Evolutionary conservation across 495 filamentous ascomycete species (phyloP).

Genomic region (Aspergillus hancockii): DNA sequence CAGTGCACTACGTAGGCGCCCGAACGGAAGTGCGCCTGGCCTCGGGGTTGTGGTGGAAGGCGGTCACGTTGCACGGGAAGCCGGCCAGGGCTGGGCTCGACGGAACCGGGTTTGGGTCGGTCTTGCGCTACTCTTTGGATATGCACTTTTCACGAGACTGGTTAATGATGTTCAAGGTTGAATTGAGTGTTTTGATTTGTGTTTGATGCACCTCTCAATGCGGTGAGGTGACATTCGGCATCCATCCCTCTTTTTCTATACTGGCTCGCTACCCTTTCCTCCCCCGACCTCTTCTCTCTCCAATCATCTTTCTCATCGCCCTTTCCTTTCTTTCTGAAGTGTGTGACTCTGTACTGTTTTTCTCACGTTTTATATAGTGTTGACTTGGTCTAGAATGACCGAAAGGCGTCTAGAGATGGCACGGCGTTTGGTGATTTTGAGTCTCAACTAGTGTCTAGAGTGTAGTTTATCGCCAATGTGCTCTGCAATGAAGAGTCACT

Average conservation of each 20-base stretch:
- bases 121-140: constrained; percentile 67
- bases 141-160: constrained; percentile 75
- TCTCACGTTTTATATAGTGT: constrained; percentile 8
- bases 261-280: background rate
- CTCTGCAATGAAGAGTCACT: background rate
- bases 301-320: constrained; percentile 10
- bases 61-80: constrained; percentile 69
- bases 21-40: constrained; percentile 65
- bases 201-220: constrained; percentile 21
- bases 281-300: background rate
- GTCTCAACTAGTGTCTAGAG: constrained; percentile 3
- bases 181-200: constrained; percentile 16
- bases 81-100: constrained; percentile 76
- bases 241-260: background rate
- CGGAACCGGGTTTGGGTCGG: constrained; percentile 74
- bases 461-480: background rate
- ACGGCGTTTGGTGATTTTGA: constrained; percentile 19
- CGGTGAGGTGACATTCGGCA: background rate
- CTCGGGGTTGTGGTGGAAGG: constrained; percentile 80
- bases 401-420: constrained; percentile 20
- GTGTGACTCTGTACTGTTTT: background rate
- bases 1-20: constrained; percentile 65
- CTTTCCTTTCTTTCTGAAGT: background rate
- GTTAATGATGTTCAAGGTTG: constrained; percentile 57
- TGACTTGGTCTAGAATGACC: constrained; percentile 8